Evolutionary conservation across 2,329 filamentous ascomycete genomes (phyloP).

Genomic region (Ophiocordyceps camponoti-leonardi): DNA sequence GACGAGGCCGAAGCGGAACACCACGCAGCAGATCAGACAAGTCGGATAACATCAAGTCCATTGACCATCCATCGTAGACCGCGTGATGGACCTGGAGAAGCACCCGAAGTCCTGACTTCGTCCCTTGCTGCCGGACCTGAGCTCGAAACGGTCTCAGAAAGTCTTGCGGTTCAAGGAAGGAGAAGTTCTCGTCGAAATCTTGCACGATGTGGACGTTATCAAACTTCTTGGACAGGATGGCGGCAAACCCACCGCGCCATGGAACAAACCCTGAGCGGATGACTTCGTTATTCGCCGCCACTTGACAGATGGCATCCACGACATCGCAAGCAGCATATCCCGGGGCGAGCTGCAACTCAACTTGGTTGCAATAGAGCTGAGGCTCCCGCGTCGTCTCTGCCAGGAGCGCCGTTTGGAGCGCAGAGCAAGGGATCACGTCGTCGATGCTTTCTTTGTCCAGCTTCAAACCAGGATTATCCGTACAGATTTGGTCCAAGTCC

Average conservation of each 20-base stretch:
- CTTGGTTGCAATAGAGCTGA: constrained; percentile 59
- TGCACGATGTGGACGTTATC: constrained; percentile 24
- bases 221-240: constrained; percentile 41
- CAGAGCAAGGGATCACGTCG: constrained; percentile 45
- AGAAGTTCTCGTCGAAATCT: constrained; percentile 19
- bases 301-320: constrained; percentile 25
- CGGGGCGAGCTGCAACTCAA: constrained; percentile 42
- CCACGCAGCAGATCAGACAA: constrained; percentile 32
- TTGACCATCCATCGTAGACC: constrained; percentile 86
- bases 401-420: constrained; percentile 66
- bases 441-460: constrained; percentile 13
- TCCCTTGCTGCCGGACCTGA: constrained; percentile 25
- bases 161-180: constrained; percentile 17
- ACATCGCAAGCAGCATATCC: constrained; percentile 21
- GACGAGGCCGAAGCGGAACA: constrained; percentile 18
- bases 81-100: constrained; percentile 60
- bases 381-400: constrained; percentile 46
- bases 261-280: constrained; percentile 57
- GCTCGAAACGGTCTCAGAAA: constrained; percentile 42
- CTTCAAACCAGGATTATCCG: constrained; percentile 4
- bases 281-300: constrained; percentile 43
- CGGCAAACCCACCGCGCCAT: constrained; percentile 19
- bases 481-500: constrained; percentile 5
- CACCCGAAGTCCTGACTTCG: constrained; percentile 9
- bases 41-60: constrained; percentile 57